Base-by-base conservation (phyloP, 192 early-diverging fungal species). In the Umbelopsis isabellina region DNA sequence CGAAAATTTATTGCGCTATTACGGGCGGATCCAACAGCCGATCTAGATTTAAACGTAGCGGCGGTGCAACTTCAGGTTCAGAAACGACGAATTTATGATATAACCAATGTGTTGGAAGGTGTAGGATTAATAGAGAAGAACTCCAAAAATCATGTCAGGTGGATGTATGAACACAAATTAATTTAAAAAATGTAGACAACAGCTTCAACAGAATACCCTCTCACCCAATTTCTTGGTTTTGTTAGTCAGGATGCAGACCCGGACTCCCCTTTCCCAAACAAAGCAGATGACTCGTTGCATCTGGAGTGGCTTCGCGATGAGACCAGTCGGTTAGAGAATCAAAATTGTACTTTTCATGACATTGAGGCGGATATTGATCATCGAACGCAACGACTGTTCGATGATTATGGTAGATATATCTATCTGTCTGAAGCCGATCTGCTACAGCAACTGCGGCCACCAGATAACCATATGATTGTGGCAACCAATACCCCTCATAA, bases 21-120 rank as follows among this genome's bases (percentile, higher is more conserved):
- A 52, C 81, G 80, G 33, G 67, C 79, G 23, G 76, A 72, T 23
- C 76, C 75, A 47, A 79, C 81, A 21, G 84, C 86, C 7, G 83
- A 83, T 20, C 75, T 90, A 49, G 89, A 90, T 67, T 72, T 90
- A 12, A 90, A 90, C 46, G 72, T 69, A 20, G 87, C 89, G 20
- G 89, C 89, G 2, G 66, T 55, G 12, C 77, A 84, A 52, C 77
- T 90, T 27, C 76, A 82, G 2, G 89, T 90, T 7, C 89, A 90
- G 67, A 90, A 90, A 68, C 82, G 89, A 48, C 80, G 89, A 33
- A 90, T 90, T 49, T 90, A 90, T 65, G 89, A 90, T 49, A 90
- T 90, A 48, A 90, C 89, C 25, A 87, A 88, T 69, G 89, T 90
- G 10, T 75, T 90, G 35, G 89, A 90, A 74, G 89, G 89, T 2